Percentiles rank a stretch among this genome's conserved stretches.
phyloP scores from a whole-genome alignment of 2,329 filamentous ascomycete species.

The Dissoconium aciculare region DNA sequence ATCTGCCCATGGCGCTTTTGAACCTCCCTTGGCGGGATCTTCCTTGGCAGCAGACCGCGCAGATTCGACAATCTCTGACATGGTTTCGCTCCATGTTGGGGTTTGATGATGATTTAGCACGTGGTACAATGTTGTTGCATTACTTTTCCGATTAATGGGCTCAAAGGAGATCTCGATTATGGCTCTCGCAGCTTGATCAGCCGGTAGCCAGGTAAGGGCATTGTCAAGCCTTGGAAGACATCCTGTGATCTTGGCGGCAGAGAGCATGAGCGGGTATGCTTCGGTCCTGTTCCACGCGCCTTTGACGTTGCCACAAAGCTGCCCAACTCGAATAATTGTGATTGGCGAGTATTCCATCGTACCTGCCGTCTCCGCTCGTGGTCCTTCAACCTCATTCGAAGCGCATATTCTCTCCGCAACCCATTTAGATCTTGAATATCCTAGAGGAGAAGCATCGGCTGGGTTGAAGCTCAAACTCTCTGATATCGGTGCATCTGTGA shows the following conservation, averaged over 20 bases:
- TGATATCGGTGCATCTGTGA: slow-evolving; percentile 23
- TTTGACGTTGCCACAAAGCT: slow-evolving; percentile 31
- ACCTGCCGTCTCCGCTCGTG: slow-evolving; percentile 21
- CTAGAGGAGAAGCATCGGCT: slow-evolving; percentile 32
- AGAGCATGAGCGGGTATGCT: slow-evolving; percentile 36
- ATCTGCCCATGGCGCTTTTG: slow-evolving; percentile 13
- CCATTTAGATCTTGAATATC: slow-evolving; percentile 45
- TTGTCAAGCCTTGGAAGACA: slow-evolving; percentile 28
- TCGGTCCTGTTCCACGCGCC: slow-evolving; percentile 37
- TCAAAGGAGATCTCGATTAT: slow-evolving; percentile 26
- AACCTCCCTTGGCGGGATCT: no score
- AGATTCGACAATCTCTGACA: slow-evolving; percentile 32
- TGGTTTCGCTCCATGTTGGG: slow-evolving; percentile 33
- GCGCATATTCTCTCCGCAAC: slow-evolving; percentile 43
- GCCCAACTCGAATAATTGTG: slow-evolving; percentile 33
- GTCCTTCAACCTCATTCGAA: no score
- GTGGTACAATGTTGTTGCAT: slow-evolving; percentile 28
- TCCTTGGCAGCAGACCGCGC: no score
- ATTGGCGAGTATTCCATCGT: slow-evolving; percentile 24
- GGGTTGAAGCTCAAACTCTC: slow-evolving; percentile 32
- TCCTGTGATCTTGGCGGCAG: slow-evolving; percentile 24
- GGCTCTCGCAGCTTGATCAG: slow-evolving; percentile 31
- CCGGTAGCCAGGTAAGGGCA: slow-evolving; percentile 32
- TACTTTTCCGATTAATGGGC: slow-evolving; percentile 13
- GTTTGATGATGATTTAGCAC: slow-evolving; percentile 33